phyloP scores from a whole-genome alignment of 148 eudicot species.

The Rhododendron henanense region DNA sequence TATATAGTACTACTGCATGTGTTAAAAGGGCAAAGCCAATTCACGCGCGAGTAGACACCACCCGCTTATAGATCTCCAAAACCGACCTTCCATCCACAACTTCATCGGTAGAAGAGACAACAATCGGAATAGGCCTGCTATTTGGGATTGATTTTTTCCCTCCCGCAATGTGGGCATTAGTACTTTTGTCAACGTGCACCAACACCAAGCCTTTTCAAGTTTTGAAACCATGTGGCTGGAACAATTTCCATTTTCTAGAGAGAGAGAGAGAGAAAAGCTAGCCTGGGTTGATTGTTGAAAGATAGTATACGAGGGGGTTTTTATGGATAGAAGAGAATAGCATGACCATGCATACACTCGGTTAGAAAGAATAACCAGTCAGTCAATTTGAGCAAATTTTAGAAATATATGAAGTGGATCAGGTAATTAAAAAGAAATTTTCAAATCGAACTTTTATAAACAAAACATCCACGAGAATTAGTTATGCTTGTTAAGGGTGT shows the following conservation, averaged over 20 bases:
- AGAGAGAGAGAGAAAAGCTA: not conserved
- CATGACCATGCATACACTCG: not conserved
- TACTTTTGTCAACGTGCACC: not conserved
- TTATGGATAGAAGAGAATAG: not conserved
- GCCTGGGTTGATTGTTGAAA: too few relatives aligned
- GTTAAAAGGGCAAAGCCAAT: too few relatives aligned
- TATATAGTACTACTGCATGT: too few relatives aligned
- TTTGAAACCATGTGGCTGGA: not conserved
- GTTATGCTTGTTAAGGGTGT: too few relatives aligned
- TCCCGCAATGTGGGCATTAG: not conserved
- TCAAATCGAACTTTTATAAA: too few relatives aligned
- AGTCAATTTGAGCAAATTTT: too few relatives aligned
- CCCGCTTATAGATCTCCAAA: conserved; percentile 14
- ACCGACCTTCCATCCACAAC: conserved; percentile 12
- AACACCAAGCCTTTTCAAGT: not conserved
- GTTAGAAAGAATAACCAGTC: too few relatives aligned
- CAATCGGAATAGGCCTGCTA: not conserved
- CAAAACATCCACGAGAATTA: too few relatives aligned
- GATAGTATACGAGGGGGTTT: too few relatives aligned
- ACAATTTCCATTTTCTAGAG: not conserved
- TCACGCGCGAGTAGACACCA: not conserved
- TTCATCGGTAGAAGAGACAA: not conserved
- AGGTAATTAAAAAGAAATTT: too few relatives aligned
- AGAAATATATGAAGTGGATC: too few relatives aligned
- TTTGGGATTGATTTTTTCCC: not conserved